Evolutionary conservation across 2,329 filamentous ascomycete genomes (phyloP).

Genomic region (Lecanicillium sp.): DNA sequence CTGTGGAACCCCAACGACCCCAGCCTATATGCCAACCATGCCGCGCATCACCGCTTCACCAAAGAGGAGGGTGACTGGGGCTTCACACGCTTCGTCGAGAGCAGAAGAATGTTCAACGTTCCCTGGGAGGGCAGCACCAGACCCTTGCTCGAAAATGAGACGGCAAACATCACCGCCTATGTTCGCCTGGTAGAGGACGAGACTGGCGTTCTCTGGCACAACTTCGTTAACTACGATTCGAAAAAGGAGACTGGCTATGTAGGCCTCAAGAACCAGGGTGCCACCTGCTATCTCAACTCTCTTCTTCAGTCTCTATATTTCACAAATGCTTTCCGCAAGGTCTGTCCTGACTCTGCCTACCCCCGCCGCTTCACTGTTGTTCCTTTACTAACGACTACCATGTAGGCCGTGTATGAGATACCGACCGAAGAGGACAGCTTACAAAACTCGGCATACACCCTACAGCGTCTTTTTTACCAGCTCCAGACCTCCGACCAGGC

Average conservation of each 20-base stretch:
- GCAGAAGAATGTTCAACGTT: slow-evolving; percentile 75
- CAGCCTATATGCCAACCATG: slow-evolving; percentile 72
- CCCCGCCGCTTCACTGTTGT: slow-evolving; percentile 14
- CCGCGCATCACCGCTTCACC: slow-evolving; percentile 91
- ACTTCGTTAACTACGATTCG: slow-evolving; percentile 93
- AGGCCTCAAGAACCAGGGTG: slow-evolving; percentile 92
- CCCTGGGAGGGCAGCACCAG: slow-evolving; percentile 64
- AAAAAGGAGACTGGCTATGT: slow-evolving; percentile 98
- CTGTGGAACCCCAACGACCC: slow-evolving; percentile 93
- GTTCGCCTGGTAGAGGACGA: slow-evolving; percentile 79
- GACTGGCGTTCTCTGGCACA: slow-evolving; percentile 85
- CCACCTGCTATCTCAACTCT: slow-evolving; percentile 83
- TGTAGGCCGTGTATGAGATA: slow-evolving; percentile 89
- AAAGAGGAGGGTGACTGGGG: slow-evolving; percentile 97
- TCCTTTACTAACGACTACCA: slow-evolving; percentile 14
- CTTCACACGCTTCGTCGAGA: slow-evolving; percentile 92
- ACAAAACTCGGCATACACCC: slow-evolving; percentile 83
- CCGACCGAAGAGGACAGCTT: slow-evolving; percentile 82
- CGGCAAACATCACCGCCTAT: slow-evolving; percentile 75
- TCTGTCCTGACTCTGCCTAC: slow-evolving; percentile 28
- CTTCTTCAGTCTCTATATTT: slow-evolving; percentile 80
- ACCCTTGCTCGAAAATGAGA: slow-evolving; percentile 71
- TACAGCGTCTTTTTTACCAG: slow-evolving; percentile 92
- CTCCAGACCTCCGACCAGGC: slow-evolving; percentile 80
- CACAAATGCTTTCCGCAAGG: slow-evolving; percentile 90